phyloP scores from a whole-genome alignment of 1,284 basidiomycete species.

The Ceratobasidium theobromae region DNA sequence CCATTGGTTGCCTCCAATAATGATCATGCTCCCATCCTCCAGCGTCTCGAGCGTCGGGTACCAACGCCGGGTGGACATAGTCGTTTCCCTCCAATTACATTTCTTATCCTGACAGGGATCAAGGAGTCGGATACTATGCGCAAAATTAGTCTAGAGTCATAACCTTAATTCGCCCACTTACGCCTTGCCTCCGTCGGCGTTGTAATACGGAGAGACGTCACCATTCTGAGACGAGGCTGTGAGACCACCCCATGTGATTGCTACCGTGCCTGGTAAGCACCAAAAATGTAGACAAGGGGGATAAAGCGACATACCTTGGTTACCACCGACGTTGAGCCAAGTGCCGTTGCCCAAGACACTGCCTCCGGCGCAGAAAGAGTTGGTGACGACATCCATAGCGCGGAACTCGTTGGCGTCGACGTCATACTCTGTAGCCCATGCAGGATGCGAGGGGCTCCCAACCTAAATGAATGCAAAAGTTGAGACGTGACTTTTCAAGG shows the following conservation, averaged over 20 bases:
- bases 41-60: slow-evolving; percentile 35
- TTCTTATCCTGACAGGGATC: slow-evolving; percentile 32
- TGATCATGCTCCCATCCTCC: slow-evolving; percentile 53
- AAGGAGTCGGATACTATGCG: neutral
- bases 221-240: slow-evolving; percentile 39
- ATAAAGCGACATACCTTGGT: slow-evolving; percentile 51
- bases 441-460: slow-evolving; percentile 56
- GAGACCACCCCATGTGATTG: slow-evolving; percentile 37
- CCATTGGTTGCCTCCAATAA: slow-evolving; percentile 62
- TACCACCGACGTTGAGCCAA: slow-evolving; percentile 54
- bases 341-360: slow-evolving; percentile 51
- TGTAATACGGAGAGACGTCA: slow-evolving; percentile 9
- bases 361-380: slow-evolving; percentile 77
- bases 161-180: neutral
- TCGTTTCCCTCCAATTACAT: slow-evolving; percentile 24
- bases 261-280: neutral
- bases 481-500: slow-evolving; percentile 38
- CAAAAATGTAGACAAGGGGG: neutral
- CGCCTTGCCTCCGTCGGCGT: slow-evolving; percentile 22
- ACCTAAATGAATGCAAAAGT: slow-evolving; percentile 36
- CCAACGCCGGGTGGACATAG: slow-evolving; percentile 34
- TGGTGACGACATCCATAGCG: slow-evolving; percentile 71
- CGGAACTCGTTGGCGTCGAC: slow-evolving; percentile 45
- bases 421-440: slow-evolving; percentile 47
- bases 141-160: neutral